These are phyloP conservation scores for Suhomyces prunicola DNA, from an alignment of 805 yeast species.

Conservation along the genomic window DNA sequence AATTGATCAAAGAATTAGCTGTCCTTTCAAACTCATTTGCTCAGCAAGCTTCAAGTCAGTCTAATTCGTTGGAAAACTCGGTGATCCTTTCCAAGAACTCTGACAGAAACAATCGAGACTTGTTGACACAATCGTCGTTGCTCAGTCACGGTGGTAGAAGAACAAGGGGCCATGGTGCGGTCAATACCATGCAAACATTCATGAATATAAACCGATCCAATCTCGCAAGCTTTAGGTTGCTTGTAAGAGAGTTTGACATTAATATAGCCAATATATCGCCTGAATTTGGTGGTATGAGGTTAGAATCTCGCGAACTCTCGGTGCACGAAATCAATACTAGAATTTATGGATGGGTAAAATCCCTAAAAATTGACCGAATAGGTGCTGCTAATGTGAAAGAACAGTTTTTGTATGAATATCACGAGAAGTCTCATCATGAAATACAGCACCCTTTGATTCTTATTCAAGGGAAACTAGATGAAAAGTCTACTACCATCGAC, in stretches of 20 bases:
- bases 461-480: conserved; percentile 17
- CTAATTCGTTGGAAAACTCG: conserved; percentile 14
- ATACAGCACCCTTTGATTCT: conserved; percentile 22
- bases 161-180: neutral
- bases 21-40: neutral
- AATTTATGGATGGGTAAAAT: conserved; percentile 20
- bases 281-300: conserved; percentile 25
- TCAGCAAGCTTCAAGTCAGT: neutral
- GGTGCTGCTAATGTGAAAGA: conserved; percentile 1
- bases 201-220: conserved; percentile 35
- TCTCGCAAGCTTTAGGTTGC: conserved; percentile 34
- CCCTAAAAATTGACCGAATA: conserved; percentile 15
- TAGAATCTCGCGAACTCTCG: conserved; percentile 13
- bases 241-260: conserved; percentile 17
- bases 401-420: conserved; percentile 19
- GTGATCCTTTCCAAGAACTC: neutral
- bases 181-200: conserved; percentile 6
- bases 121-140: neutral
- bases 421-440: conserved; percentile 8
- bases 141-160: conserved; percentile 4
- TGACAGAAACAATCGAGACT: neutral
- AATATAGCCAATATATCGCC: conserved; percentile 15
- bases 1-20: neutral
- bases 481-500: conserved; percentile 34
- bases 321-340: conserved; percentile 19